A percentile compares a stretch with the other conserved stretches of the same genome.
Conservation (phyloP, 2,329 filamentous ascomycete genomes). For the Microsporum audouinii region DNA sequence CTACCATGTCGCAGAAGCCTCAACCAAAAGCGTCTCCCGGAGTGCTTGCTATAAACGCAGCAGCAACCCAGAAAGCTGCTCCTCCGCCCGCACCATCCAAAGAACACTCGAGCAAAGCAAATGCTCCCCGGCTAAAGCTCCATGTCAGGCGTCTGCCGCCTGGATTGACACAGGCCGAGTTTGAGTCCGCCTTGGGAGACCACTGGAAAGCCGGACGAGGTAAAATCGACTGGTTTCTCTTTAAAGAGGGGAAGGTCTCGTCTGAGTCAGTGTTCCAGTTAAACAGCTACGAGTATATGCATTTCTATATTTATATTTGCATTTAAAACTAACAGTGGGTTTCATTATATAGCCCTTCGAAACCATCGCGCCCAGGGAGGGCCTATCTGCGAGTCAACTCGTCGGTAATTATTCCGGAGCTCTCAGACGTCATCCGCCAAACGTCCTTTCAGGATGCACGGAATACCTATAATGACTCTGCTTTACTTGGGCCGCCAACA, state of each 20-base stretch:
- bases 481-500: constrained; percentile 64
- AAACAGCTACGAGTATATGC: background rate
- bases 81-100: constrained; percentile 13
- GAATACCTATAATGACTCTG: constrained; percentile 58
- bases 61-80: constrained; percentile 29
- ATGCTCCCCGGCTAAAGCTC: constrained; percentile 63
- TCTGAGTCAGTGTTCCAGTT: constrained; percentile 53
- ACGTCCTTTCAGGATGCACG: constrained; percentile 70
- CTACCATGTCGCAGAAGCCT: background rate
- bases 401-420: constrained; percentile 52
- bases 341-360: constrained; percentile 52
- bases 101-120: constrained; percentile 33
- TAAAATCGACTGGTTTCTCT: constrained; percentile 75
- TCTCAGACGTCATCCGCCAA: constrained; percentile 60
- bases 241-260: constrained; percentile 62
- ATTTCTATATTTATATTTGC: background rate
- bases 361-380: constrained; percentile 67
- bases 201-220: constrained; percentile 74
- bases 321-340: constrained; percentile 4
- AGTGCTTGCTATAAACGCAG: constrained; percentile 40
- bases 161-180: constrained; percentile 69
- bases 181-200: constrained; percentile 57
- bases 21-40: constrained; percentile 4
- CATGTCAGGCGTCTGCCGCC: constrained; percentile 76
- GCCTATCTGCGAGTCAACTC: constrained; percentile 75